Percentiles rank a stretch among this genome's conserved stretches.
Evolutionary conservation across 805 yeast genomes (phyloP).

Genomic region (Torulaspora microellipsoides): DNA sequence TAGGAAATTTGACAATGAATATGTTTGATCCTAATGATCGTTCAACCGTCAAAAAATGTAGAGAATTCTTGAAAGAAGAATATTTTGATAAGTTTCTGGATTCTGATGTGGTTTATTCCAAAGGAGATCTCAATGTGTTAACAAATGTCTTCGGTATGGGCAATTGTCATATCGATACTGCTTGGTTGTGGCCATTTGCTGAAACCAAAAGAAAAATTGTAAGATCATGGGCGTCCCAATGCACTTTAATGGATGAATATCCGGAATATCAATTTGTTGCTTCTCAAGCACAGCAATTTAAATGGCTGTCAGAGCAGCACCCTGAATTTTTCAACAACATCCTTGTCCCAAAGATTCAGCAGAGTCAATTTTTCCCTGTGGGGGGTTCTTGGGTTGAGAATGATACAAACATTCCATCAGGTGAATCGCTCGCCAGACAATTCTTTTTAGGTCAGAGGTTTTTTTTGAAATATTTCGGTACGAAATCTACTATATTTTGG

Average conservation of each 20-base stretch:
- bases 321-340: conserved; percentile 69
- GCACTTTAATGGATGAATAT: conserved; percentile 74
- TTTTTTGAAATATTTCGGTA: conserved; percentile 74
- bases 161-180: conserved; percentile 95
- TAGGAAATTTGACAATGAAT: conserved; percentile 82
- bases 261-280: conserved; percentile 95
- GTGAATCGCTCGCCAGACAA: conserved; percentile 87
- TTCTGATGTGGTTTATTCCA: conserved; percentile 57
- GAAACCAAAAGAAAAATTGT: conserved; percentile 91
- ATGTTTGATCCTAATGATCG: conserved; percentile 70
- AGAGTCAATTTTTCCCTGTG: conserved; percentile 77
- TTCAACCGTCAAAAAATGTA: conserved; percentile 52
- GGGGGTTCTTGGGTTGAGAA: conserved; percentile 99
- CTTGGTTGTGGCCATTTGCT: conserved; percentile 99
- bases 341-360: conserved; percentile 55
- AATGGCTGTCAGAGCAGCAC: conserved; percentile 84
- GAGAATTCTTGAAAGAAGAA: conserved; percentile 53
- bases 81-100: conserved; percentile 66
- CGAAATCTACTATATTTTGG: conserved; percentile 78
- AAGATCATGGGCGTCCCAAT: conserved; percentile 92
- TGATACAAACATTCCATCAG: conserved; percentile 93
- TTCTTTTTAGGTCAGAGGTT: conserved; percentile 86
- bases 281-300: conserved; percentile 92
- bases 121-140: conserved; percentile 33
- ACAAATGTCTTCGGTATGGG: conserved; percentile 80